Base-by-base conservation (phyloP, 1,139 yeast species). In the Blastobotrys apis region DNA sequence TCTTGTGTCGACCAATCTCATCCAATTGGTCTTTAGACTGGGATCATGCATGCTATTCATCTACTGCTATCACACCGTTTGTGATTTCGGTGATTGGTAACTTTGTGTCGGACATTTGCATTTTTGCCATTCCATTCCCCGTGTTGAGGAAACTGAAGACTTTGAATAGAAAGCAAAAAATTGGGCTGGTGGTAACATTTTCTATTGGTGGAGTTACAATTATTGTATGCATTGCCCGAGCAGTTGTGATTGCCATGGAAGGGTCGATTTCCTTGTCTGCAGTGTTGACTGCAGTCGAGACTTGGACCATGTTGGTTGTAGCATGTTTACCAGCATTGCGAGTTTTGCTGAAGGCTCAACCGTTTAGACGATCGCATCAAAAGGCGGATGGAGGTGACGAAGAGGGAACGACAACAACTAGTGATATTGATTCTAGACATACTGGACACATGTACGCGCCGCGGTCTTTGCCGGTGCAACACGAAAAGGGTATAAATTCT, bases 301-400 rank as follows among this genome's bases (percentile, higher is more conserved):
- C 60, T 39, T 55, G 54, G 39, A 59, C 61, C 9, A 58, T 63
- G 10, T 54, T 58, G 54, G 51, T 53, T 16, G 63, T 60, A 3
- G 64, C 63, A 9, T 50, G 56, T 37, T 43, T 60, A 49, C 65
- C 65, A 15, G 54, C 62, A 9, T 45, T 60, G 51, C 47, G 60
- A 40, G 53, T 58, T 3, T 47, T 59, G 33, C 48, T 59, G 39
- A 48, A 49, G 42, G 40, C 44, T 16, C 26, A 37, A 29, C 40
- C 49, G 6, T 42, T 47, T 39, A 36, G 49, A 22, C 12, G 41
- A 19, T 31, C 41, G n/a, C 15, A 26, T 19, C 43, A 44, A 37
- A 47, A 48, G 42, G 29, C 49, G 13, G 41, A 46, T 41, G 31
- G 32, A 25, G 39, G 47, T 12, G 49, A 47, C 8, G 42, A 43